These are phyloP conservation scores for Klebsormidium nitens DNA, from an alignment of 139 green algal genomes.

Conservation along the genomic window DNA sequence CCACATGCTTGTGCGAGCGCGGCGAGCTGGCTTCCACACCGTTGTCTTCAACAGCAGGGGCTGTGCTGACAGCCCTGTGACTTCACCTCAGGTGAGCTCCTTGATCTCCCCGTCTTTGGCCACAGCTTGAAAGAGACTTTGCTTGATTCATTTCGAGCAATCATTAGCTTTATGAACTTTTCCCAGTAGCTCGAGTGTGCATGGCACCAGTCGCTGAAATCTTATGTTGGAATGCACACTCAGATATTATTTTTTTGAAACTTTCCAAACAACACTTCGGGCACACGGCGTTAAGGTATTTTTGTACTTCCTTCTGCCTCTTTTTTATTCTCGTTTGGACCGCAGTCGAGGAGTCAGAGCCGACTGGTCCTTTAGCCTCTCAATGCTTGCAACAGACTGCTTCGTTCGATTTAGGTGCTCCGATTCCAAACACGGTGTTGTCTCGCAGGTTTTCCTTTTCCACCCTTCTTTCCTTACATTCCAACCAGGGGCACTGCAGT, in stretches of 20 bases:
- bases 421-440: too few species aligned
- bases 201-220: neutral
- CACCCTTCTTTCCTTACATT: too few species aligned
- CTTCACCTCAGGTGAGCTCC: constrained; percentile 57
- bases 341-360: too few species aligned
- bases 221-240: too few species aligned
- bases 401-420: too few species aligned
- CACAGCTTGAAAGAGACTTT: neutral
- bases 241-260: too few species aligned
- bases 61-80: constrained; percentile 78
- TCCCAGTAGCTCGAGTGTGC: neutral
- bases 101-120: neutral
- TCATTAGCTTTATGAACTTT: constrained; percentile 10
- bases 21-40: constrained; percentile 27
- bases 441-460: neutral
- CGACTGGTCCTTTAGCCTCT: too few species aligned
- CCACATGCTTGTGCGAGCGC: constrained; percentile 39
- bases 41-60: constrained; percentile 80
- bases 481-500: neutral
- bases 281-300: neutral
- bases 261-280: neutral
- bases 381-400: too few species aligned
- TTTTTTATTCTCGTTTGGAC: neutral
- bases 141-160: constrained; percentile 1
- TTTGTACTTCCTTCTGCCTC: neutral